A percentile compares a stretch with the other conserved stretches of the same genome.
These are phyloP conservation scores for Sporobolomyces phaffii DNA, from an alignment of 768 basidiomycete species.

Conservation along the genomic window DNA sequence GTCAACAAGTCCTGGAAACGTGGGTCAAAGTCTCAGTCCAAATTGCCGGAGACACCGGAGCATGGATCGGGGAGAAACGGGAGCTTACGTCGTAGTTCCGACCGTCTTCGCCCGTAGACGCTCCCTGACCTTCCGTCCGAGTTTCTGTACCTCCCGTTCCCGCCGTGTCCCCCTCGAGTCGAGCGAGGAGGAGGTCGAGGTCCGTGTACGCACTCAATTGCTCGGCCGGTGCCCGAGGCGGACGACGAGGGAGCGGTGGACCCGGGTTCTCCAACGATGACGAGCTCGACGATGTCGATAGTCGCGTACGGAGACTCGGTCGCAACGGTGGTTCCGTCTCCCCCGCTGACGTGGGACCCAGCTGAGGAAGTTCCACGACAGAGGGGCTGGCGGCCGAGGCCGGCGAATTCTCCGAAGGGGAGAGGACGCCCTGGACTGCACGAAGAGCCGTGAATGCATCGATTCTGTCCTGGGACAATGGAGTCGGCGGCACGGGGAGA, in stretches of 20 bases:
- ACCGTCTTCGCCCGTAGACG: neutral
- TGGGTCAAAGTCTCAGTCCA: too few relatives aligned
- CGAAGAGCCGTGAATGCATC: slow-evolving; percentile 32
- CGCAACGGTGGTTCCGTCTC: neutral
- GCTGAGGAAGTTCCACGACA: too few relatives aligned
- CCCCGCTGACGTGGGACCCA: neutral
- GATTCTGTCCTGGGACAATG: neutral
- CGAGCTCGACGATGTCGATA: slow-evolving; percentile 2
- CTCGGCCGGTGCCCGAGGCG: neutral
- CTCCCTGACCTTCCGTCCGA: neutral
- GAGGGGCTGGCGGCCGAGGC: too few relatives aligned
- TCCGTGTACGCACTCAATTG: slow-evolving; percentile 31
- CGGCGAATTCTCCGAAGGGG: neutral
- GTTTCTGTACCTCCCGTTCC: neutral
- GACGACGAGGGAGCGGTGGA: slow-evolving; percentile 19
- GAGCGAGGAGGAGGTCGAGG: slow-evolving; percentile 28
- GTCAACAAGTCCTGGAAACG: slow-evolving; percentile 35
- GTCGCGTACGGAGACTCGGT: neutral
- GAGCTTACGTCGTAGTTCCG: slow-evolving; percentile 28
- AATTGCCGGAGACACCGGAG: neutral
- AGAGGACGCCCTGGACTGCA: neutral
- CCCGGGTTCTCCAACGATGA: slow-evolving; percentile 13
- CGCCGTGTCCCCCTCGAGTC: slow-evolving; percentile 16
- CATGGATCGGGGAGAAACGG: neutral
- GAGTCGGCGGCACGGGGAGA: slow-evolving; percentile 10